Evolutionary conservation across 148 eudicot genomes (phyloP).

Genomic region (Spergularia bocconei): DNA sequence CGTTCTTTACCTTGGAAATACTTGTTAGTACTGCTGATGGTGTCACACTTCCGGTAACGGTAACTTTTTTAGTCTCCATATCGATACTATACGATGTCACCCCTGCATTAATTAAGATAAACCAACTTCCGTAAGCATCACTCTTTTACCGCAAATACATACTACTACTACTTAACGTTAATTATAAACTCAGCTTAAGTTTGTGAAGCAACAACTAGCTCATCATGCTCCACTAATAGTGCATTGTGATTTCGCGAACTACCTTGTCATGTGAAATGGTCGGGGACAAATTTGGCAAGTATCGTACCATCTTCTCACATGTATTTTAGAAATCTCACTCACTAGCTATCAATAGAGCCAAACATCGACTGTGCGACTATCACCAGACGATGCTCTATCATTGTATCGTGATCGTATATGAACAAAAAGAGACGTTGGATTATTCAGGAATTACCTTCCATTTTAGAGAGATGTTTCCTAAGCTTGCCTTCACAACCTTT

Average conservation of each 20-base stretch:
- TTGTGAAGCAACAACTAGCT: background rate
- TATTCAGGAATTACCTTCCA: conserved; percentile 62
- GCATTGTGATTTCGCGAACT: background rate
- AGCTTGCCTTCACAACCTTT: conserved; percentile 90
- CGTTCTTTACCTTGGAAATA: conserved; percentile 79
- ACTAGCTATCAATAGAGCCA: no score
- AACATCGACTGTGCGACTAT: no score
- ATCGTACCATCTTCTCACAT: background rate
- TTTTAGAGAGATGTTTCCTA: conserved; percentile 81
- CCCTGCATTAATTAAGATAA: conserved; percentile 41
- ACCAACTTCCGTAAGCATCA: background rate
- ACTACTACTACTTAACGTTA: background rate
- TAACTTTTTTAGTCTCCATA: conserved; percentile 73
- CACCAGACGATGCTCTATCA: background rate
- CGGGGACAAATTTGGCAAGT: background rate
- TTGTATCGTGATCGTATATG: background rate
- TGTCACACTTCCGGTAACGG: conserved; percentile 61
- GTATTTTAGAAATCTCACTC: no score
- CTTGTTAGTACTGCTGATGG: conserved; percentile 65
- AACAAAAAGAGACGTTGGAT: background rate
- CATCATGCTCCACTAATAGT: background rate
- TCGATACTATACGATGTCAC: conserved; percentile 73
- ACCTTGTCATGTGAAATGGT: background rate
- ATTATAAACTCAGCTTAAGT: background rate
- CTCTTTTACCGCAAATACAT: background rate